phyloP scores from a whole-genome alignment of 768 basidiomycete genomes.

The Lactarius trivialis region DNA sequence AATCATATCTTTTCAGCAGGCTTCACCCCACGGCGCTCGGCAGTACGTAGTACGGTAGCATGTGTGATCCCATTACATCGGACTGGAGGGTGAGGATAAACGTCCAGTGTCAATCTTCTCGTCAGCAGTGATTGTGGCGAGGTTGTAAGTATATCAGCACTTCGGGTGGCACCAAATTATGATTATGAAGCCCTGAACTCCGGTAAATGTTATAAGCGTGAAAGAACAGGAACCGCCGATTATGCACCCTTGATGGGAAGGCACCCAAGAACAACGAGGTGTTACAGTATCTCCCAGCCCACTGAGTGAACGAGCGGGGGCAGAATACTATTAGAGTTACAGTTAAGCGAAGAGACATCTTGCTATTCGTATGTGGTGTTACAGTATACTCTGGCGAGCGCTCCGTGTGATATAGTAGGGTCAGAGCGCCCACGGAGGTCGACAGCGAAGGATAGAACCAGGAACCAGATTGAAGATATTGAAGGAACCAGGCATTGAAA shows the following conservation, averaged over 20 bases:
- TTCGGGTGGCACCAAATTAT: not conserved
- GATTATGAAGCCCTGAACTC: not conserved
- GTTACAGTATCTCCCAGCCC: not conserved
- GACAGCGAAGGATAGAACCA: not conserved
- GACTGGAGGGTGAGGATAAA: not conserved
- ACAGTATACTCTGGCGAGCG: not conserved
- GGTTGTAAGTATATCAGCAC: not conserved
- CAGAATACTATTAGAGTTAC: not conserved
- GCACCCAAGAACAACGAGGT: not conserved
- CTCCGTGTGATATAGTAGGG: not conserved
- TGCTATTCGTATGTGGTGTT: not conserved
- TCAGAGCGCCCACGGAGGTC: not conserved
- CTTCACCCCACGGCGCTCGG: not conserved
- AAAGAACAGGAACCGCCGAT: not conserved
- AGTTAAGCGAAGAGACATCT: not conserved
- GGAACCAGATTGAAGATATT: not conserved
- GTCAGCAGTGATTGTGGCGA: not conserved
- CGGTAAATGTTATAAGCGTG: not conserved
- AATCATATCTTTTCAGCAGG: not conserved
- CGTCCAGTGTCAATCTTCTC: not conserved
- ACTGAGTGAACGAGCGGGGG: not conserved
- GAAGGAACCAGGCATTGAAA: no score
- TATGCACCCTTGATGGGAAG: not conserved
- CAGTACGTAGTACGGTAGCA: not conserved
- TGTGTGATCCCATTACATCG: not conserved